Conservation (phyloP, 1,139 yeast genomes). For the Geotrichum europaeum region DNA sequence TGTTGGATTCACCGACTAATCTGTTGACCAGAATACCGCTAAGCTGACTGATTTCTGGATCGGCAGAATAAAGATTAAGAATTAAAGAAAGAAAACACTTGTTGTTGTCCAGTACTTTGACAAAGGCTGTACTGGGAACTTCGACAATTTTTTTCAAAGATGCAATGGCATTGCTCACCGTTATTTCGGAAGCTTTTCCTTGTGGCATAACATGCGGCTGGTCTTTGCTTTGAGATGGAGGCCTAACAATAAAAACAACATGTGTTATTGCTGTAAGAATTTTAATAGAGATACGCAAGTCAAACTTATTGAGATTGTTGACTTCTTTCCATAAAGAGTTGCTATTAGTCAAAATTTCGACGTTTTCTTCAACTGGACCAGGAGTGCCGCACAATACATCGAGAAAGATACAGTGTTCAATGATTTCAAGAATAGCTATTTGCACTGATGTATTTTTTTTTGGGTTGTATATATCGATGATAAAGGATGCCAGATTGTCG, state of each 20-base stretch:
- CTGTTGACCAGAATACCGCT: neutral
- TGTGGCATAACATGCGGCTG: neutral
- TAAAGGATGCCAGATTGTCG: neutral
- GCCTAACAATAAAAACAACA: neutral
- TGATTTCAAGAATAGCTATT: neutral
- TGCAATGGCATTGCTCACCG: neutral
- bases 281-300: neutral
- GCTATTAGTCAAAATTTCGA: neutral
- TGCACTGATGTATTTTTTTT: neutral
- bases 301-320: neutral
- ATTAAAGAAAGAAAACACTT: neutral
- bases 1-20: neutral
- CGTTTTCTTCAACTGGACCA: neutral
- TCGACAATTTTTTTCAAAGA: neutral
- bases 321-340: neutral
- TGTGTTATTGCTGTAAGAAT: neutral
- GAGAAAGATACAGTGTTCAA: neutral
- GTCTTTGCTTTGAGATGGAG: neutral
- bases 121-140: neutral
- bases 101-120: neutral
- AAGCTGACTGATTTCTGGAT: neutral
- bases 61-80: constrained; percentile 5
- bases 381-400: constrained; percentile 1
- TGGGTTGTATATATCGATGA: neutral
- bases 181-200: neutral